These are phyloP conservation scores for Ophiostoma pallidulum DNA, from an alignment of 2,329 filamentous ascomycete species.

Conservation along the genomic window DNA sequence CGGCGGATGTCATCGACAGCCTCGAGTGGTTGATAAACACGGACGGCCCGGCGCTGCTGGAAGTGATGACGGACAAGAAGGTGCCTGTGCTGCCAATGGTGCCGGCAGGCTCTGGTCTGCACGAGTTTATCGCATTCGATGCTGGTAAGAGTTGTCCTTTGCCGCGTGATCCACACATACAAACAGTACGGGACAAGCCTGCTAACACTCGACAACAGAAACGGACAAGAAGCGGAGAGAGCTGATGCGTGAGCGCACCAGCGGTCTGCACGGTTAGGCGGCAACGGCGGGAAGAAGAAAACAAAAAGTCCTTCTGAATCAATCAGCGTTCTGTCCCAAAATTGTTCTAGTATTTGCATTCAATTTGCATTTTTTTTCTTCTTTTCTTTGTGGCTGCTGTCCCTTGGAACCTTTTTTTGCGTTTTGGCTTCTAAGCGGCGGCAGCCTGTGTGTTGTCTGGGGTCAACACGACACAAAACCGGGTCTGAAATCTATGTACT, in stretches of 20 bases:
- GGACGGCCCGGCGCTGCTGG: slow-evolving; percentile 85
- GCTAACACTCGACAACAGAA: slow-evolving; percentile 31
- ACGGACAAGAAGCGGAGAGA: slow-evolving; percentile 60
- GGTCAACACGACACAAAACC: no score
- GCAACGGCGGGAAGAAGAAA: not conserved
- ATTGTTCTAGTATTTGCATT: no score
- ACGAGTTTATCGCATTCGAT: slow-evolving; percentile 90
- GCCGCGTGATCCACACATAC: not conserved
- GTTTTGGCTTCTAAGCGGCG: no score
- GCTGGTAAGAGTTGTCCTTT: slow-evolving; percentile 44
- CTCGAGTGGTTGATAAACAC: slow-evolving; percentile 82
- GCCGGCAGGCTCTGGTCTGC: slow-evolving; percentile 72
- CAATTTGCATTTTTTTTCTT: no score
- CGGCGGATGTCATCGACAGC: slow-evolving; percentile 66
- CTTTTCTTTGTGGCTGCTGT: no score
- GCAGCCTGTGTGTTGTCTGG: no score
- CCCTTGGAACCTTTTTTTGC: no score
- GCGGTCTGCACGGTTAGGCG: slow-evolving; percentile 35
- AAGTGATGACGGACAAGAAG: slow-evolving; percentile 86
- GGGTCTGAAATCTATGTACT: no score
- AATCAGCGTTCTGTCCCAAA: no score
- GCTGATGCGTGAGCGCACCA: slow-evolving; percentile 55
- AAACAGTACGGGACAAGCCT: no score
- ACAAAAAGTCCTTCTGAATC: not conserved
- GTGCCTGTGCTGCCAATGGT: slow-evolving; percentile 98